Percentiles rank a stretch among this genome's conserved stretches.
Conservation (phyloP, 116 monocot species). For the Thalassia testudinum region DNA sequence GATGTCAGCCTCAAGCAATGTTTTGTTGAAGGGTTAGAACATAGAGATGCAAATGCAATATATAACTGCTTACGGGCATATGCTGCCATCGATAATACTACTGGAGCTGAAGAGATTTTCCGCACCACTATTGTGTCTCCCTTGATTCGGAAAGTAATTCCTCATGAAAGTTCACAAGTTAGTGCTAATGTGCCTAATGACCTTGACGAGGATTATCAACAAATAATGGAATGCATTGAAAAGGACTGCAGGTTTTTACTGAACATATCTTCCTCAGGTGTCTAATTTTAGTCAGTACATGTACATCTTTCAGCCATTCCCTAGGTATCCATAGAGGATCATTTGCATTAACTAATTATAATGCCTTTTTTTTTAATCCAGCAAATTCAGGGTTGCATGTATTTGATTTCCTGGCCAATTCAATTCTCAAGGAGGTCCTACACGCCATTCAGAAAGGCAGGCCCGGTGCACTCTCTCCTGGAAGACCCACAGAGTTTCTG, state of each 20-base stretch:
- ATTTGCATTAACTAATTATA: background rate
- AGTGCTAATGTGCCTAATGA: conserved; percentile 32
- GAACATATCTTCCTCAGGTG: conserved; percentile 92
- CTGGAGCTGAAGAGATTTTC: conserved; percentile 87
- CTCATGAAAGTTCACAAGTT: conserved; percentile 21
- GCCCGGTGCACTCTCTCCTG: conserved; percentile 84
- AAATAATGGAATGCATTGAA: conserved; percentile 49
- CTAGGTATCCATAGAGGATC: background rate
- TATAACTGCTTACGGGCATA: conserved; percentile 96
- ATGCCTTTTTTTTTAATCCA: conserved; percentile 19
- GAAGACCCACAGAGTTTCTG: conserved; percentile 81
- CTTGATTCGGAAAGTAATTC: conserved; percentile 60
- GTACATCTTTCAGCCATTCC: background rate
- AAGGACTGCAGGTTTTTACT: conserved; percentile 86
- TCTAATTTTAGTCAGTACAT: background rate
- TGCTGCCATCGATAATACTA: conserved; percentile 85
- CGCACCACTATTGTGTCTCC: conserved; percentile 67
- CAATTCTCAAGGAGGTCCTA: conserved; percentile 84
- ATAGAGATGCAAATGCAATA: conserved; percentile 60
- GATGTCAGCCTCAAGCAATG: conserved; percentile 62
- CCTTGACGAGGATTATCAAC: conserved; percentile 63
- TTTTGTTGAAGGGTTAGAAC: conserved; percentile 61
- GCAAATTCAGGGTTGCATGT: conserved; percentile 97
- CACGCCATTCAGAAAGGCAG: conserved; percentile 73
- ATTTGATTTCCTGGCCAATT: conserved; percentile 95